phyloP scores from a whole-genome alignment of 768 basidiomycete genomes.

The Jaapia argillacea region DNA sequence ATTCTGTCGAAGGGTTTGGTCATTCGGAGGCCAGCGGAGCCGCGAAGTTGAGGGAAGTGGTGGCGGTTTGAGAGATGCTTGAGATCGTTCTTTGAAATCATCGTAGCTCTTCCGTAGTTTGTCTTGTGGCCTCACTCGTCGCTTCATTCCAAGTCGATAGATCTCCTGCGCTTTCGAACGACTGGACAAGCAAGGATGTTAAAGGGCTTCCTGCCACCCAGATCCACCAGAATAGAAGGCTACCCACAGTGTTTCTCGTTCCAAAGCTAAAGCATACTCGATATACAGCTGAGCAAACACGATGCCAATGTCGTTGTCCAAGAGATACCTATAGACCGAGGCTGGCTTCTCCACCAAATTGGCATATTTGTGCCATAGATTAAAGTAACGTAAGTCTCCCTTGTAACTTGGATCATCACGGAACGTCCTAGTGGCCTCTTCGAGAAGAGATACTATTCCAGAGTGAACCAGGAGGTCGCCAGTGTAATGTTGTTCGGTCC shows the following conservation, averaged over 20 bases:
- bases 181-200: constrained; percentile 42
- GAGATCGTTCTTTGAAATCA: constrained; percentile 59
- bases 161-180: constrained; percentile 69
- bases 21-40: constrained; percentile 7
- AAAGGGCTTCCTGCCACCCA: background rate
- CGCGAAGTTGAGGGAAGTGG: constrained; percentile 2
- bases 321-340: constrained; percentile 47
- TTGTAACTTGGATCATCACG: constrained; percentile 77
- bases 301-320: constrained; percentile 41
- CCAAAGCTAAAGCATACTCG: constrained; percentile 78
- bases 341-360: constrained; percentile 64
- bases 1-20: constrained; percentile 19
- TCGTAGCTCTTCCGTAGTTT: constrained; percentile 73
- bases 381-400: constrained; percentile 83
- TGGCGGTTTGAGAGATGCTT: constrained; percentile 8
- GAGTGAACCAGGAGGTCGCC: constrained; percentile 57
- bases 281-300: constrained; percentile 82
- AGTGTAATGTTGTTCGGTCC: constrained; percentile 76
- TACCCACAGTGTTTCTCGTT: constrained; percentile 68
- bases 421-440: constrained; percentile 76
- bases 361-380: constrained; percentile 86
- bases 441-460: constrained; percentile 72
- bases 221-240: constrained; percentile 4
- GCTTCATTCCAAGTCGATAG: constrained; percentile 74
- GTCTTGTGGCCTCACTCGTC: constrained; percentile 73